A percentile compares a stretch with the other conserved stretches of the same genome.
Evolutionary conservation across 345 rosid species (phyloP).

Genomic region (Rubroshorea leprosula): DNA sequence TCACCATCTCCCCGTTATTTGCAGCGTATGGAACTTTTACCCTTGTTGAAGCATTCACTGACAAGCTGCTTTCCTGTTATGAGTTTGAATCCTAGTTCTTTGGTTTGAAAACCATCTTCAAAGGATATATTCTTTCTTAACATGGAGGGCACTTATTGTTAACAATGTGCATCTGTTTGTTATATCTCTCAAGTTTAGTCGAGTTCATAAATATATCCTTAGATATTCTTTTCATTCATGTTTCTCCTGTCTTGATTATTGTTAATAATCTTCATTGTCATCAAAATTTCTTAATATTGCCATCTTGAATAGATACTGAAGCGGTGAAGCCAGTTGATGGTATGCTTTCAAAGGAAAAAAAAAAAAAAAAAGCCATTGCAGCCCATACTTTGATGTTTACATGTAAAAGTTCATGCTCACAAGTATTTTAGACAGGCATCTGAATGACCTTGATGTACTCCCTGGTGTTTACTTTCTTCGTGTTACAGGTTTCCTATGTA

Average conservation of each 20-base stretch:
- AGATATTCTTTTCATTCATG: too few species aligned
- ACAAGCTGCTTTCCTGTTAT: slow-evolving; percentile 42
- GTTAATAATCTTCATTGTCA: neutral
- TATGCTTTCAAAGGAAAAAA: too few species aligned
- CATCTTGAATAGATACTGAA: neutral
- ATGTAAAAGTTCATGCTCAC: neutral
- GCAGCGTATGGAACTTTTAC: slow-evolving; percentile 51
- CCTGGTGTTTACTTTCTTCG: neutral
- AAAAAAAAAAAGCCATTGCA: too few species aligned
- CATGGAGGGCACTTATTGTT: neutral
- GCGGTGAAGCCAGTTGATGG: neutral
- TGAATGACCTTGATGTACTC: neutral
- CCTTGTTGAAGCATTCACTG: slow-evolving; percentile 37
- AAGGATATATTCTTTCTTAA: neutral
- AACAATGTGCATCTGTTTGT: too few species aligned
- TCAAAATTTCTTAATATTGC: neutral
- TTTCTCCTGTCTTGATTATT: too few species aligned
- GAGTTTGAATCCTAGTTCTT: slow-evolving; percentile 4
- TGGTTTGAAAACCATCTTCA: neutral
- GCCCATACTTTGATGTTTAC: neutral
- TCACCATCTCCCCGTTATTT: slow-evolving; percentile 13
- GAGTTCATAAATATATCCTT: neutral
- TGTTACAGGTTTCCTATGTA: slow-evolving; percentile 54
- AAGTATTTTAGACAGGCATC: neutral
- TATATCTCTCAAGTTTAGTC: neutral